phyloP scores from a whole-genome alignment of 441 rosid genomes.

The Erysimum cheiri region DNA sequence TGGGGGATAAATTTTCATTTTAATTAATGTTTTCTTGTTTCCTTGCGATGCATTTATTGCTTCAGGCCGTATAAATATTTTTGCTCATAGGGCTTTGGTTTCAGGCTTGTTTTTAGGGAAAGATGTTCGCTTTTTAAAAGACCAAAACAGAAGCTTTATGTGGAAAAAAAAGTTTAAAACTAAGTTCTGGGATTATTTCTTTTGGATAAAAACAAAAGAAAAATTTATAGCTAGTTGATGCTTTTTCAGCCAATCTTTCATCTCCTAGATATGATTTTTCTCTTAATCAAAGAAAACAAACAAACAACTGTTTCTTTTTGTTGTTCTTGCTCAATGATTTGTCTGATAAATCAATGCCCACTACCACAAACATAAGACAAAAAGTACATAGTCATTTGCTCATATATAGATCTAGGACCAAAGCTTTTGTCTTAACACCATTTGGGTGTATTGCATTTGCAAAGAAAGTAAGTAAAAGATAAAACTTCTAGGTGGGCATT shows the following conservation, averaged over 20 bases:
- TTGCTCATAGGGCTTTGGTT: conserved; percentile 36
- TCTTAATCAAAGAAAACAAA: neutral
- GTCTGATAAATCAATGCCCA: conserved; percentile 20
- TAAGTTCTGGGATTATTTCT: conserved; percentile 17
- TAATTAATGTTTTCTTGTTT: conserved; percentile 35
- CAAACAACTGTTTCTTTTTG: conserved; percentile 6
- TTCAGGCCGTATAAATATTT: conserved; percentile 28
- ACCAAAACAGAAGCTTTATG: neutral
- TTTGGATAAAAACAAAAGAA: neutral
- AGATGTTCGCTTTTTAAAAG: neutral
- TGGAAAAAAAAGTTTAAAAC: neutral
- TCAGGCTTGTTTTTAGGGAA: conserved; percentile 22
- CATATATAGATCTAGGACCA: conserved; percentile 38
- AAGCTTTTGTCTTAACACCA: conserved; percentile 15
- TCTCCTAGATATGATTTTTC: conserved; percentile 7
- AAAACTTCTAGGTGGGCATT: conserved; percentile 5
- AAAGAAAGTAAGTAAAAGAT: conserved; percentile 18
- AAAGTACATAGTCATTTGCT: conserved; percentile 35
- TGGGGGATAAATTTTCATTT: neutral
- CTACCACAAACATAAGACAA: conserved; percentile 24
- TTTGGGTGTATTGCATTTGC: conserved; percentile 5
- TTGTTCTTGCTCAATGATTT: conserved; percentile 18
- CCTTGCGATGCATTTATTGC: conserved; percentile 42
- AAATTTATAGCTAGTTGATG: neutral
- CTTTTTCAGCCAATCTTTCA: conserved; percentile 32